Evolutionary conservation across 78 protist genomes (phyloP).

Genomic region (Cavenderia fasciculata): DNA sequence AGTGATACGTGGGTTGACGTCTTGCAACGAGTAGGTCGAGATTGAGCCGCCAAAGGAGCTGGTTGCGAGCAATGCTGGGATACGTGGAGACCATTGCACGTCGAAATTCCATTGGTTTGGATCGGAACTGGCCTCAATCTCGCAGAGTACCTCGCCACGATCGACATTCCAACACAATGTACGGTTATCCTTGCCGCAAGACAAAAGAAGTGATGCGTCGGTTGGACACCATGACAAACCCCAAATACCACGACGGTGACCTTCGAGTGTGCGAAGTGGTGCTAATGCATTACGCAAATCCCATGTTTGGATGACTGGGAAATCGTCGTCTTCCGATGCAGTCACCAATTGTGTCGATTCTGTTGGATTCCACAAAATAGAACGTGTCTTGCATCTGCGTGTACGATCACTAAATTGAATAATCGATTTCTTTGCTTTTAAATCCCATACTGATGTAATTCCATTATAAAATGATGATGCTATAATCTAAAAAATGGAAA

Average conservation of each 20-base stretch:
- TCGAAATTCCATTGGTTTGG: slow-evolving; percentile 90
- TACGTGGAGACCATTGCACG: slow-evolving; percentile 92
- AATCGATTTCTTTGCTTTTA: slow-evolving; percentile 81
- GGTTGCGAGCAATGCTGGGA: slow-evolving; percentile 83
- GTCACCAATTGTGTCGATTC: slow-evolving; percentile 89
- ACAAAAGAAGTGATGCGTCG: slow-evolving; percentile 85
- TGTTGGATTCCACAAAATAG: slow-evolving; percentile 94
- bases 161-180: slow-evolving; percentile 93
- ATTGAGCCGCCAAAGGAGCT: slow-evolving; percentile 88
- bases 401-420: slow-evolving; percentile 73
- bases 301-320: slow-evolving; percentile 95
- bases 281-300: slow-evolving; percentile 89
- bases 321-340: slow-evolving; percentile 93
- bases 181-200: slow-evolving; percentile 92
- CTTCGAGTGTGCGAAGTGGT: slow-evolving; percentile 82
- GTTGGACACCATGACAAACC: slow-evolving; percentile 93
- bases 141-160: slow-evolving; percentile 84
- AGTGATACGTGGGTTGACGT: slow-evolving; percentile 16
- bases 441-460: slow-evolving; percentile 89
- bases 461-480: slow-evolving; percentile 89
- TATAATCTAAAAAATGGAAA: slow-evolving; percentile 82
- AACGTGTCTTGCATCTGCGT: slow-evolving; percentile 40
- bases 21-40: slow-evolving; percentile 43
- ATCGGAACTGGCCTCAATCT: slow-evolving; percentile 20
- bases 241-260: slow-evolving; percentile 91